A percentile compares a stretch with the other conserved stretches of the same genome.
Conservation (phyloP, 129 eudicot genomes). For the Helianthus tuberosus region DNA sequence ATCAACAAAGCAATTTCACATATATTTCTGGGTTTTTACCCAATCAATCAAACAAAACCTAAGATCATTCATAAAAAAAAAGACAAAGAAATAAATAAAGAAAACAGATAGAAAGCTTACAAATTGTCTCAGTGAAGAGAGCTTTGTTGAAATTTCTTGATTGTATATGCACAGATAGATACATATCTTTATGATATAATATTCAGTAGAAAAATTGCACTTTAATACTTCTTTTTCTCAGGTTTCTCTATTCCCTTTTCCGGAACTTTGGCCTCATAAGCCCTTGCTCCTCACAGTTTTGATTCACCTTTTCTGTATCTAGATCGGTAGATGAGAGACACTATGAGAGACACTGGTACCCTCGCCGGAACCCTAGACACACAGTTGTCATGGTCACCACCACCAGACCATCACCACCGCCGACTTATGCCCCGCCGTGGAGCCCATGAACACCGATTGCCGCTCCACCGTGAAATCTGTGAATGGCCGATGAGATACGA, state of each 20-base stretch:
- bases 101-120: conserved; percentile 34
- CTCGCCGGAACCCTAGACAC: too few species aligned
- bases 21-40: neutral
- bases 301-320: conserved; percentile 33
- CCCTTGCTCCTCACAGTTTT: conserved; percentile 16
- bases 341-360: too few species aligned
- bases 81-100: neutral
- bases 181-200: neutral
- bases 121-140: conserved; percentile 20
- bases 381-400: too few species aligned
- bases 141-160: conserved; percentile 4
- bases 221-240: conserved; percentile 11
- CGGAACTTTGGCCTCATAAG: conserved; percentile 30
- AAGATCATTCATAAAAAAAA: conserved; percentile 1
- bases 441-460: too few species aligned
- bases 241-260: neutral
- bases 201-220: conserved; percentile 24
- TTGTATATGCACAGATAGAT: neutral
- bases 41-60: conserved; percentile 14
- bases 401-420: too few species aligned
- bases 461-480: too few species aligned
- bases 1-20: conserved; percentile 3
- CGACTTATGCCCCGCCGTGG: too few species aligned
- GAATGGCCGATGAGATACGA: too few species aligned
- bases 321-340: too few species aligned